Conservation (phyloP, 768 basidiomycete species). For the Aureoboletus auriporus region DNA sequence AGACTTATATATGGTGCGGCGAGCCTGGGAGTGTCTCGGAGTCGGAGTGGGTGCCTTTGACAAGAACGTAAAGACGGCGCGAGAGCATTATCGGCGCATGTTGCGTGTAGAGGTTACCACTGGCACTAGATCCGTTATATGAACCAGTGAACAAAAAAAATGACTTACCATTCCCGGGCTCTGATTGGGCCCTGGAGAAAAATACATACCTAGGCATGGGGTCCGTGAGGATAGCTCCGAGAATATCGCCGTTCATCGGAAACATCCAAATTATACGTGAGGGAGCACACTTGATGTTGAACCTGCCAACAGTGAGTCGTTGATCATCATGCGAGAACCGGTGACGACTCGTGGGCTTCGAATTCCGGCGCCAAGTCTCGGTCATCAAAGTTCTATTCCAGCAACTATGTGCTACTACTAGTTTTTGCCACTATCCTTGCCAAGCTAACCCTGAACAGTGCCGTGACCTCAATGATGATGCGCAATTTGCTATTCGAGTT, state of each 20-base stretch:
- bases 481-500: too few species aligned
- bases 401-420: too few species aligned
- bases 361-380: too few species aligned
- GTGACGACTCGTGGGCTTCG: not conserved
- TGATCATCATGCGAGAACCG: not conserved
- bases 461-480: too few species aligned
- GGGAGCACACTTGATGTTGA: too few species aligned
- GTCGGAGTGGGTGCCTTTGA: conserved; percentile 1
- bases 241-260: not conserved
- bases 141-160: not conserved
- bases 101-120: not conserved
- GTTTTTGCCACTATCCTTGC: too few species aligned
- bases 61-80: not conserved
- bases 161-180: not conserved
- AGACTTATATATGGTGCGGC: conserved; percentile 7
- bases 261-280: not conserved
- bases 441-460: too few species aligned
- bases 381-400: too few species aligned
- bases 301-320: not conserved
- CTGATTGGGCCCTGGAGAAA: not conserved
- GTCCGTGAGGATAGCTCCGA: not conserved
- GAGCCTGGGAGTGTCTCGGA: conserved; percentile 15
- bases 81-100: not conserved
- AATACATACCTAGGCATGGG: not conserved
- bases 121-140: not conserved